These are phyloP conservation scores for Vicia sativa DNA, from an alignment of 306 rosid genomes.

Conservation along the genomic window DNA sequence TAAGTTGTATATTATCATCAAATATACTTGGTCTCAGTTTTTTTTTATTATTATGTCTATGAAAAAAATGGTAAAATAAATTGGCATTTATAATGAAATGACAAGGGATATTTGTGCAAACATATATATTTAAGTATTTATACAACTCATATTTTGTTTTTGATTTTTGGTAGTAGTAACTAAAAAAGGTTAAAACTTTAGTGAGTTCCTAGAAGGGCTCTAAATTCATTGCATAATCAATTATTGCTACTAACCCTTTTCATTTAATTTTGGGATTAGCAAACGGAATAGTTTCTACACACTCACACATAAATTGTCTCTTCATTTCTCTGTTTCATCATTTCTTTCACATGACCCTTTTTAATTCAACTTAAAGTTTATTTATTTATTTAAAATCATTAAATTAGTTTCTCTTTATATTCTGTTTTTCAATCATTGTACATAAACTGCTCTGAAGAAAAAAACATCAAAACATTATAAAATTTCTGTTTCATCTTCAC, in stretches of 20 bases:
- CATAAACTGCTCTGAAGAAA: slow-evolving; percentile 26
- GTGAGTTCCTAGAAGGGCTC: slow-evolving; percentile 30
- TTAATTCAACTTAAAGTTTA: background rate
- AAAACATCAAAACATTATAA: slow-evolving; percentile 3
- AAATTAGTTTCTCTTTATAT: slow-evolving; percentile 17
- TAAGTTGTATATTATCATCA: too few relatives aligned
- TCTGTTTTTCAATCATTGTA: slow-evolving; percentile 38
- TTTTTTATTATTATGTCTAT: too few relatives aligned
- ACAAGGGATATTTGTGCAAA: too few relatives aligned
- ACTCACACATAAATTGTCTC: slow-evolving; percentile 35
- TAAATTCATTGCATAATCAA: slow-evolving; percentile 14
- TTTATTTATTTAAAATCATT: background rate
- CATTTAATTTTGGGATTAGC: slow-evolving; percentile 40
- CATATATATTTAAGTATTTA: too few relatives aligned
- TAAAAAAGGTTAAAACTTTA: slow-evolving; percentile 22
- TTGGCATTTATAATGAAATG: too few relatives aligned
- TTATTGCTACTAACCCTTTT: background rate
- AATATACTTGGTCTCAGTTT: too few relatives aligned
- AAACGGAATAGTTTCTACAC: slow-evolving; percentile 17
- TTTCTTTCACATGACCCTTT: slow-evolving; percentile 34
- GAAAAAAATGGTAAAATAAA: too few relatives aligned
- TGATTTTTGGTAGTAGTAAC: slow-evolving; percentile 15
- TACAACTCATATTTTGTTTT: background rate
- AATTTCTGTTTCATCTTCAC: slow-evolving; percentile 32
- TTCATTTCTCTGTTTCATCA: slow-evolving; percentile 41